Evolutionary conservation across 495 filamentous ascomycete species (phyloP).

Genomic region (Talaromyces stipitatus): DNA sequence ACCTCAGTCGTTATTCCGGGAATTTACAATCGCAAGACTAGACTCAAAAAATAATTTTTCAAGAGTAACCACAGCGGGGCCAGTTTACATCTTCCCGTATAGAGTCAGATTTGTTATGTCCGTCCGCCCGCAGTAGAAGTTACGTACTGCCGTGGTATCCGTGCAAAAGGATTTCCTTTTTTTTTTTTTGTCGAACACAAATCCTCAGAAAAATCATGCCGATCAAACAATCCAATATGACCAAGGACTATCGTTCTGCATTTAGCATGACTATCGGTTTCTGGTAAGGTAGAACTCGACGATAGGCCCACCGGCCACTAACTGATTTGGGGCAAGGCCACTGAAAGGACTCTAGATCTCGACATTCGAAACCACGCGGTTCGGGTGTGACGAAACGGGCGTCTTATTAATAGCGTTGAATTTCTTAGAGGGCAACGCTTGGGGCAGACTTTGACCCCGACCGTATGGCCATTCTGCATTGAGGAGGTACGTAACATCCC

Average conservation of each 20-base stretch:
- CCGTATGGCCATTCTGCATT: neutral
- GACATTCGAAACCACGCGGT: neutral
- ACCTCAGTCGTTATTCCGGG: neutral
- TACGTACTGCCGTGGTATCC: neutral
- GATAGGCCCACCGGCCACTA: too few relatives aligned
- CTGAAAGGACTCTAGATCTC: too few relatives aligned
- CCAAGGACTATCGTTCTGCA: too few relatives aligned
- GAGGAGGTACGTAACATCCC: neutral
- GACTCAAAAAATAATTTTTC: neutral
- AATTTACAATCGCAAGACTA: neutral
- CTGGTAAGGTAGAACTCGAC: neutral
- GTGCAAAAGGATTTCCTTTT: too few relatives aligned
- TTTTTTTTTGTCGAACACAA: too few relatives aligned
- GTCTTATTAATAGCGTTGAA: neutral
- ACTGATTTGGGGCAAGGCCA: too few relatives aligned
- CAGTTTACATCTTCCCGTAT: neutral
- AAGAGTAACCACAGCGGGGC: neutral
- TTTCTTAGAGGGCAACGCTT: neutral
- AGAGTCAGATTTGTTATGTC: neutral
- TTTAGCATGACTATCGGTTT: neutral
- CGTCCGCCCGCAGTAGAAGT: neutral
- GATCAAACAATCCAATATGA: too few relatives aligned
- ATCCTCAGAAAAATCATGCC: too few relatives aligned
- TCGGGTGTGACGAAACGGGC: constrained; percentile 1
- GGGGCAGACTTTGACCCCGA: neutral